Percentiles rank a stretch among this genome's conserved stretches.
Evolutionary conservation across 179 eudicot genomes (phyloP).

Genomic region (Pouteria campechiana): DNA sequence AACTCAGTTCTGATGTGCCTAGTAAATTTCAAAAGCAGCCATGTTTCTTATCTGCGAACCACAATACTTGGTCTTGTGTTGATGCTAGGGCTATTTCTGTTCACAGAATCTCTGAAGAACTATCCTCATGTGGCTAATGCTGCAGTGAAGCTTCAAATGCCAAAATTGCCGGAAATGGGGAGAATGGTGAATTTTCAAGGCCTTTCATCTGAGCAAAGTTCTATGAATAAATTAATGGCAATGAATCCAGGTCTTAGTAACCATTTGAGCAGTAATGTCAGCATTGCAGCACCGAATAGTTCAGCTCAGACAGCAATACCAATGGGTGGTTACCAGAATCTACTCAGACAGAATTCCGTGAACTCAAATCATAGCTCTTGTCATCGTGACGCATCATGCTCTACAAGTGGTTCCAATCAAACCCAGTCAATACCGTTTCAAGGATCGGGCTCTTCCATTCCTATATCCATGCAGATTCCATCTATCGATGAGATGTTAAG

Average conservation of each 20-base stretch:
- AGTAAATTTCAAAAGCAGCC: background rate
- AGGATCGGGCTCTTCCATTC: constrained; percentile 26
- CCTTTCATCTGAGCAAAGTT: constrained; percentile 48
- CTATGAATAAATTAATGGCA: constrained; percentile 52
- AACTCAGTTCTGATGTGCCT: no score
- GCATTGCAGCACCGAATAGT: constrained; percentile 46
- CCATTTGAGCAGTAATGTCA: constrained; percentile 24
- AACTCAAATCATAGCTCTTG: constrained; percentile 34
- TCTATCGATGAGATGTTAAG: no score
- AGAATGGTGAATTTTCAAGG: constrained; percentile 52
- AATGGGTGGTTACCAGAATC: constrained; percentile 46
- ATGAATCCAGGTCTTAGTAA: constrained; percentile 45
- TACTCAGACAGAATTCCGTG: constrained; percentile 64
- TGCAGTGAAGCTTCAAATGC: no score
- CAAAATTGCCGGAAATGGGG: constrained; percentile 64
- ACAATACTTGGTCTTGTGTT: background rate
- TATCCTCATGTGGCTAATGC: constrained; percentile 53
- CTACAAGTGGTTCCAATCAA: constrained; percentile 38
- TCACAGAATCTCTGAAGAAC: constrained; percentile 78
- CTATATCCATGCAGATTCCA: constrained; percentile 28
- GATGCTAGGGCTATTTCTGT: background rate
- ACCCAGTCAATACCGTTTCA: constrained; percentile 35
- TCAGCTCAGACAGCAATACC: constrained; percentile 58
- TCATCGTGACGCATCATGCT: constrained; percentile 53
- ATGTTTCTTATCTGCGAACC: background rate